A percentile compares a stretch with the other conserved stretches of the same genome.
These are phyloP conservation scores for Angophora floribunda DNA, from an alignment of 345 rosid species.

Conservation along the genomic window DNA sequence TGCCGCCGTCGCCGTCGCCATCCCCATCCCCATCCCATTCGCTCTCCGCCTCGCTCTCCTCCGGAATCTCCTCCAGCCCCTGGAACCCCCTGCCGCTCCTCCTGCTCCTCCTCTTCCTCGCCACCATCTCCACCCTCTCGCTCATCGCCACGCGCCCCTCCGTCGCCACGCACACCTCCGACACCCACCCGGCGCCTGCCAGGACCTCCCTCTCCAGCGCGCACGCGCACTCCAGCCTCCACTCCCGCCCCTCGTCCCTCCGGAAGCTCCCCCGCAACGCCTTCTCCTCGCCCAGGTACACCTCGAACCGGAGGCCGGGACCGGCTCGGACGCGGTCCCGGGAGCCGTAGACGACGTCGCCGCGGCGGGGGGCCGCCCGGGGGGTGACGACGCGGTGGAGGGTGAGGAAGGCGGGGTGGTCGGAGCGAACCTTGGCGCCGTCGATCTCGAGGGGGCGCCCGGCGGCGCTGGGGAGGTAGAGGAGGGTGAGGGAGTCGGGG, in stretches of 20 bases:
- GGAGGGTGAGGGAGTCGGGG: slow-evolving; percentile 58
- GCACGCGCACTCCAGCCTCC: slow-evolving; percentile 57
- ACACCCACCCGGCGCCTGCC: slow-evolving; percentile 1
- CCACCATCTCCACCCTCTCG: slow-evolving; percentile 31
- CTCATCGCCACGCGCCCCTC: slow-evolving; percentile 48
- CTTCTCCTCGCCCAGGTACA: slow-evolving; percentile 50
- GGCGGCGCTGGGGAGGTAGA: slow-evolving; percentile 56
- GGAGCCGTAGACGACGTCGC: slow-evolving; percentile 38
- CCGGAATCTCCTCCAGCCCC: slow-evolving; percentile 71
- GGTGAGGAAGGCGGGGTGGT: slow-evolving; percentile 46
- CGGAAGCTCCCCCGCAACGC: slow-evolving; percentile 50
- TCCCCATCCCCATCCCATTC: not conserved
- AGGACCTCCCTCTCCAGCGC: slow-evolving; percentile 20
- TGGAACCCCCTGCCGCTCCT: slow-evolving; percentile 5
- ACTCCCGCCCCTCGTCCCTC: slow-evolving; percentile 28
- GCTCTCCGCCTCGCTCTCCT: slow-evolving; percentile 31
- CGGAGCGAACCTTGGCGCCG: slow-evolving; percentile 55
- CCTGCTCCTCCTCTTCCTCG: slow-evolving; percentile 16
- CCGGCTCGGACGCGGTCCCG: slow-evolving; percentile 46
- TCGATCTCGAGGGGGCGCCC: slow-evolving; percentile 38
- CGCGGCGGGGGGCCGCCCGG: slow-evolving; percentile 7
- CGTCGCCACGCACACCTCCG: slow-evolving; percentile 46
- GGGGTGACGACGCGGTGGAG: slow-evolving; percentile 43
- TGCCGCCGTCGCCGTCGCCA: not conserved
- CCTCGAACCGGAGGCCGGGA: slow-evolving; percentile 67